Conservation (phyloP, 2,329 filamentous ascomycete species). For the Lasiodiplodia citricola region DNA sequence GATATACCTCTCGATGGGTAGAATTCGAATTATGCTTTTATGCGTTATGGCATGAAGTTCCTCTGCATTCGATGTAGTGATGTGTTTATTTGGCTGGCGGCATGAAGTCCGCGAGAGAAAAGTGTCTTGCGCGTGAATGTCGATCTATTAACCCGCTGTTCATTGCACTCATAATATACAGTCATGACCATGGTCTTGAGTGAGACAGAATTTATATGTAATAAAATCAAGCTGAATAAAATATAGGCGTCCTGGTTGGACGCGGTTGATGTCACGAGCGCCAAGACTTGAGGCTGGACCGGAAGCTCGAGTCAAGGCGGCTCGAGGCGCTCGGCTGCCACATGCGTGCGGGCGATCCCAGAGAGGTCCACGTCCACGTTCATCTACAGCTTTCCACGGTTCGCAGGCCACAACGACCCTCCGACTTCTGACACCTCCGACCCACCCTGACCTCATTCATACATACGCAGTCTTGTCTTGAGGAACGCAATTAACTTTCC, state of each 20-base stretch:
- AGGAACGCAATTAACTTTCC: neutral
- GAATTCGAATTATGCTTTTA: conserved; percentile 4
- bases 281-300: conserved; percentile 15
- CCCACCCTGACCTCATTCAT: neutral
- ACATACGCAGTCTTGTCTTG: neutral
- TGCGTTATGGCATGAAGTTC: neutral
- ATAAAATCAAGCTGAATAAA: no score
- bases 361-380: conserved; percentile 12
- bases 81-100: neutral
- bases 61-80: neutral
- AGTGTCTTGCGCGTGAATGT: no score
- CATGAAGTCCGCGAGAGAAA: no score
- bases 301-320: conserved; percentile 10
- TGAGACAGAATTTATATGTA: no score
- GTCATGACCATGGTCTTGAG: no score
- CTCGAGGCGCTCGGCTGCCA: conserved; percentile 3
- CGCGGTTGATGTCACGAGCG: neutral
- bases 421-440: neutral
- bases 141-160: no score
- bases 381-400: conserved; percentile 21
- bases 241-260: neutral
- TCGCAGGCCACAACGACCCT: neutral
- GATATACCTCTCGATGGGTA: conserved; percentile 8
- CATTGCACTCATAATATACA: no score
- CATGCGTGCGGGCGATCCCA: neutral